A percentile compares a stretch with the other conserved stretches of the same genome.
These are phyloP conservation scores for Phylloporus sp. DNA, from an alignment of 768 basidiomycete species.

Conservation along the genomic window DNA sequence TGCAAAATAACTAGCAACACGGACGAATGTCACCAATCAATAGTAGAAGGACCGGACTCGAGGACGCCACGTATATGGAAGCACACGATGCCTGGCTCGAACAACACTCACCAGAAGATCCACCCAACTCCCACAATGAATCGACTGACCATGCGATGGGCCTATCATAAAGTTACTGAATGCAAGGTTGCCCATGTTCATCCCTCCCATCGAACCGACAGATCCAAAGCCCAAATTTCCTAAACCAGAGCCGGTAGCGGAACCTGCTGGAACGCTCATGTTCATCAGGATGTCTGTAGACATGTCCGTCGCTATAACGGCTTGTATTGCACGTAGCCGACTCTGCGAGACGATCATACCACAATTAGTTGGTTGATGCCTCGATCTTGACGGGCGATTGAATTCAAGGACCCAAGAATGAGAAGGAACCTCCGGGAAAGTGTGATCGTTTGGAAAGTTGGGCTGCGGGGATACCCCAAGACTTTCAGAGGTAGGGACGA, in stretches of 20 bases:
- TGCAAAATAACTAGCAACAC: not conserved
- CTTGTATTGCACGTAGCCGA: slow-evolving; percentile 71
- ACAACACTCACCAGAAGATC: slow-evolving; percentile 27
- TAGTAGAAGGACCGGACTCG: not conserved
- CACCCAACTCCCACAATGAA: slow-evolving; percentile 25
- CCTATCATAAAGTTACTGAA: slow-evolving; percentile 22
- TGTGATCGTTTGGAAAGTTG: slow-evolving; percentile 21
- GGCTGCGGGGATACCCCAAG: slow-evolving; percentile 8
- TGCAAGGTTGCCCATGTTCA: slow-evolving; percentile 23
- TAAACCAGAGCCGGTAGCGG: slow-evolving; percentile 14
- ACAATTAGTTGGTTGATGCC: slow-evolving; percentile 37
- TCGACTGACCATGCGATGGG: slow-evolving; percentile 19
- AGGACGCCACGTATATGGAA: not conserved
- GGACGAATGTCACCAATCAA: not conserved
- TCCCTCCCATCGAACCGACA: slow-evolving; percentile 16
- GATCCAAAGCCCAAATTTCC: slow-evolving; percentile 25
- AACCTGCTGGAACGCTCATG: slow-evolving; percentile 14
- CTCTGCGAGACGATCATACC: slow-evolving; percentile 72
- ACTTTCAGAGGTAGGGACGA: slow-evolving; percentile 30
- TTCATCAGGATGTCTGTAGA: slow-evolving; percentile 23
- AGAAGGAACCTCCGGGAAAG: slow-evolving; percentile 22
- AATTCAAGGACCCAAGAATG: slow-evolving; percentile 70
- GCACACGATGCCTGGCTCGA: not conserved
- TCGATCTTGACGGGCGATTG: slow-evolving; percentile 34
- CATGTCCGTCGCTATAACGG: slow-evolving; percentile 39